A percentile compares a stretch with the other conserved stretches of the same genome.
These are phyloP conservation scores for Penicillium olsonii DNA, from an alignment of 2,329 filamentous ascomycete species.

Conservation along the genomic window DNA sequence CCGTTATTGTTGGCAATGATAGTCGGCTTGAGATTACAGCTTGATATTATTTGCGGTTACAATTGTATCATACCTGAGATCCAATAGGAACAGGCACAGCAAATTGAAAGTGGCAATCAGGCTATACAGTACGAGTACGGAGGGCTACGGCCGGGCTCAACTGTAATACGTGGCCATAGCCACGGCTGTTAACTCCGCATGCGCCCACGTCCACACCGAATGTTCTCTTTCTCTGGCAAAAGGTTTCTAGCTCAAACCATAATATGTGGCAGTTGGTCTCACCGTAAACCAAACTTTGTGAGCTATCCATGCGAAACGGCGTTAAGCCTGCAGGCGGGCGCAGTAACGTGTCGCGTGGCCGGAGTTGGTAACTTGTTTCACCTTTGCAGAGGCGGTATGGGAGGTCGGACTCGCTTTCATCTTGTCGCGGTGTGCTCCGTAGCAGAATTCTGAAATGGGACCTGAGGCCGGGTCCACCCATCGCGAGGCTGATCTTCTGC, in stretches of 20 bases:
- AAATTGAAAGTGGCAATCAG: neutral
- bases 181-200: no score
- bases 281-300: conserved; percentile 16
- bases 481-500: conserved; percentile 16
- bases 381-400: neutral
- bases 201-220: neutral
- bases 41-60: neutral
- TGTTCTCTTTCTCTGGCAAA: neutral
- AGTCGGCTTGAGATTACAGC: conserved; percentile 3
- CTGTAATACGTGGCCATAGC: neutral
- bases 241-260: conserved; percentile 5
- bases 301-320: conserved; percentile 18
- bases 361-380: conserved; percentile 22
- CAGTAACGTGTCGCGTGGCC: conserved; percentile 25
- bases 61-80: conserved; percentile 2
- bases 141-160: no score
- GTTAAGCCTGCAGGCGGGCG: conserved; percentile 16
- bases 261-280: conserved; percentile 3
- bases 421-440: neutral
- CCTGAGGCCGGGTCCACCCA: neutral
- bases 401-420: neutral
- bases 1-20: conserved; percentile 5
- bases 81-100: neutral
- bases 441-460: neutral
- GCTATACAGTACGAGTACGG: neutral